Evolutionary conservation across 225 moss, liverwort and hornwort species (phyloP).

Genomic region (Bryoerythrophyllum caledonicum): DNA sequence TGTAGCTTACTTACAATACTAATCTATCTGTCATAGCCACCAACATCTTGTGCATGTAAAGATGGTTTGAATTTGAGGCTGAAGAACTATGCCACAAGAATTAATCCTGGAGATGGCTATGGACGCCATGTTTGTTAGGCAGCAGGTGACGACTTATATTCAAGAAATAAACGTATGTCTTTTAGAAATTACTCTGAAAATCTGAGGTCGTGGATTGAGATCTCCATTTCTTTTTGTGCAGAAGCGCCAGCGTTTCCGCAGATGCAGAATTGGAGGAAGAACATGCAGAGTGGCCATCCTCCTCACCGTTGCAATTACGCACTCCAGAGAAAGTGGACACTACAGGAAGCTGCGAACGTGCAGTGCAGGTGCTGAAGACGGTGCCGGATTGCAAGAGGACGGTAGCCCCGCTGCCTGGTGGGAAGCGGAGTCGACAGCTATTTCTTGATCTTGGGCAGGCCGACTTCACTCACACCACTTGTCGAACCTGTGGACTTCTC

Average conservation of each 20-base stretch:
- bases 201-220: neutral
- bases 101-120: no score
- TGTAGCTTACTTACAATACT: no score
- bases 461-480: constrained; percentile 86
- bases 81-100: no score
- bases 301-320: constrained; percentile 16
- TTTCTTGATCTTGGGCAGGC: constrained; percentile 94
- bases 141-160: neutral
- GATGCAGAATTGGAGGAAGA: constrained; percentile 16
- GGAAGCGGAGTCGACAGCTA: constrained; percentile 65
- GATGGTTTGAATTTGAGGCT: no score
- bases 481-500: constrained; percentile 74
- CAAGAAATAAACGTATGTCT: neutral
- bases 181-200: neutral
- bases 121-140: neutral
- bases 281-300: neutral
- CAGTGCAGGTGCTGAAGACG: constrained; percentile 28
- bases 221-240: neutral
- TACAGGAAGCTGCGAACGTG: constrained; percentile 8
- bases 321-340: constrained; percentile 23
- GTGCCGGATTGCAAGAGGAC: constrained; percentile 49
- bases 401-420: constrained; percentile 28
- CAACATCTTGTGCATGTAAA: no score
- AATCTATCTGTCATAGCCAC: no score
- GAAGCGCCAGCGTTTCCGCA: constrained; percentile 1